phyloP scores from a whole-genome alignment of 2,329 filamentous ascomycete species.

The Hypoxylon sp. region DNA sequence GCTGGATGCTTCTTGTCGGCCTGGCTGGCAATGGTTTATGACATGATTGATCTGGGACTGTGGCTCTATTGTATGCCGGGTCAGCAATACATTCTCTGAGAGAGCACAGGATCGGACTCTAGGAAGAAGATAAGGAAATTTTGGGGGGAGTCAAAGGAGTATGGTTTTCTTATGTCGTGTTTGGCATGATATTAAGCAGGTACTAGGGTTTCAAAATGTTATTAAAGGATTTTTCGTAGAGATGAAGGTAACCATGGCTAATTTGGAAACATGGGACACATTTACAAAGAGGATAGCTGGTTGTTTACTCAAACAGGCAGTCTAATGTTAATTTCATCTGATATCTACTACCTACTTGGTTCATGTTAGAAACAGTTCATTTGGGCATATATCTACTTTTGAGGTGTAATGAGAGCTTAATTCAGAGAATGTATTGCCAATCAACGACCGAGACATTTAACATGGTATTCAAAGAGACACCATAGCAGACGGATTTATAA shows the following conservation, averaged over 20 bases:
- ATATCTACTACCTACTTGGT: not conserved
- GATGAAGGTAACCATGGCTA: not conserved
- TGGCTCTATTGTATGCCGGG: not conserved
- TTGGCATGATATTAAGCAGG: not conserved
- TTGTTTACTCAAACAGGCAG: not conserved
- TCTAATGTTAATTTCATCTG: not conserved
- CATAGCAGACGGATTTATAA: no score
- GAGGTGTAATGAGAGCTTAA: no score
- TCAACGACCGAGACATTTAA: no score
- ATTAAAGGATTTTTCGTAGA: not conserved
- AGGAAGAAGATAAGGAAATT: not conserved
- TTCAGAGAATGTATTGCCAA: no score
- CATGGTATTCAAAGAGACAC: no score
- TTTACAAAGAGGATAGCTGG: not conserved
- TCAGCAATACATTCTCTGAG: not conserved
- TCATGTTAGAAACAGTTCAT: not conserved
- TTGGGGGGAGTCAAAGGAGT: not conserved
- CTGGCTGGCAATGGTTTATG: not conserved
- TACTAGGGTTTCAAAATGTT: not conserved
- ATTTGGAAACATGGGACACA: not conserved
- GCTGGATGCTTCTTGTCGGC: not conserved
- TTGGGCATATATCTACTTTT: no score
- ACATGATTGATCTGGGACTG: not conserved
- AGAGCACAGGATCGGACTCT: not conserved
- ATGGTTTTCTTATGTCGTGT: not conserved